These are phyloP conservation scores for Tremella fuciformis DNA, from an alignment of 768 basidiomycete species.

Conservation along the genomic window DNA sequence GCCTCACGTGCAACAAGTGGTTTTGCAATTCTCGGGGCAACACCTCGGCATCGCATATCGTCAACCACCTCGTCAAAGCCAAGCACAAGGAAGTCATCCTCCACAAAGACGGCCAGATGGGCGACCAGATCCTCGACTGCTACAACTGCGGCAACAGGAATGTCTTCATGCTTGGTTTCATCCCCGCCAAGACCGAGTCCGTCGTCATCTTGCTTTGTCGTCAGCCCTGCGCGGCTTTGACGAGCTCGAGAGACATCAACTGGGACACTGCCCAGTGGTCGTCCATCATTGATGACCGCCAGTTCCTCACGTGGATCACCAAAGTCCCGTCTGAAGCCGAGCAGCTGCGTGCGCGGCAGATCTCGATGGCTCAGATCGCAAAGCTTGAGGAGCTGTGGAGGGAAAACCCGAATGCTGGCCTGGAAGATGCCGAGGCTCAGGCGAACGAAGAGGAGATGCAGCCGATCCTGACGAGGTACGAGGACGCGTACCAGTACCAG, in stretches of 20 bases:
- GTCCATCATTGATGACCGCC: constrained; percentile 95
- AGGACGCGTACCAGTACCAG: constrained; percentile 99
- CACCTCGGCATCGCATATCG: constrained; percentile 96
- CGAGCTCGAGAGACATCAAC: constrained; percentile 86
- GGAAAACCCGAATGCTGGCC: constrained; percentile 87
- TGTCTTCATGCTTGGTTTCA: constrained; percentile 98
- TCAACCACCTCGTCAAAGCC: constrained; percentile 96
- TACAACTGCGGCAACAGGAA: constrained; percentile 99
- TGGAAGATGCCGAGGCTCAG: constrained; percentile 95
- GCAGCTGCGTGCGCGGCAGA: constrained; percentile 91
- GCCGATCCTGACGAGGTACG: constrained; percentile 81
- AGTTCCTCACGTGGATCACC: constrained; percentile 98
- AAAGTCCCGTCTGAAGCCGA: constrained; percentile 96
- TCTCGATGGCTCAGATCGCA: constrained; percentile 95
- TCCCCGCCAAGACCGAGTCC: constrained; percentile 97
- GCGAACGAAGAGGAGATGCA: constrained; percentile 98
- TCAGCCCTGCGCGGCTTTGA: constrained; percentile 93
- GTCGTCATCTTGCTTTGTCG: constrained; percentile 92
- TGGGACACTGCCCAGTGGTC: constrained; percentile 99
- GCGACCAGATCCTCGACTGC: constrained; percentile 97
- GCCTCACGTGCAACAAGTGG: constrained; percentile 52
- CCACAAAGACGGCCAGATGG: constrained; percentile 89
- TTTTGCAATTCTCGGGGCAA: constrained; percentile 99
- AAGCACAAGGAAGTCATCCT: constrained; percentile 99
- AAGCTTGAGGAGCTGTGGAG: constrained; percentile 97